Evolutionary conservation across 208 protist species (phyloP).

Genomic region (Crithidia mellificae): DNA sequence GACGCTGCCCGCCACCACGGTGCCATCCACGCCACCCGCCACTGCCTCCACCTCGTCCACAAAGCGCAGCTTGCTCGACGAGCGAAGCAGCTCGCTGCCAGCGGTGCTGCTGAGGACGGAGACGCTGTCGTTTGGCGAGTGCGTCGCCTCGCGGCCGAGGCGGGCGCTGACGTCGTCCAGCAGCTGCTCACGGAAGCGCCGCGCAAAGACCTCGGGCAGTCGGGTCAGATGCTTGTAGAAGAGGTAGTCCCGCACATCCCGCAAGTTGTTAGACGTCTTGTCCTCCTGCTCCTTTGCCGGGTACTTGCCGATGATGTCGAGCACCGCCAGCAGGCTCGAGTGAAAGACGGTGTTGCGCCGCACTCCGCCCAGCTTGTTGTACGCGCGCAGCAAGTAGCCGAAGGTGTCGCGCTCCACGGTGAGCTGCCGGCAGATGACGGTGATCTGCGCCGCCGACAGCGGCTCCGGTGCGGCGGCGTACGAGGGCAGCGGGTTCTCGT

Average conservation of each 20-base stretch:
- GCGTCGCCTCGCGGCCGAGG: slow-evolving; percentile 48
- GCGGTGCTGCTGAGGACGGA: slow-evolving; percentile 62
- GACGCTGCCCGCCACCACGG: slow-evolving; percentile 38
- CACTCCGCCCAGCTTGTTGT: slow-evolving; percentile 50
- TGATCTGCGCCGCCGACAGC: slow-evolving; percentile 36
- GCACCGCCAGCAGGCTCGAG: slow-evolving; percentile 49
- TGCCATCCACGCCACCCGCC: slow-evolving; percentile 52
- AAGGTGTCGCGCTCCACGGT: slow-evolving; percentile 72
- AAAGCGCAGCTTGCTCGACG: slow-evolving; percentile 62
- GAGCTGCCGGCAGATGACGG: slow-evolving; percentile 55
- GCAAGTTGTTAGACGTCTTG: slow-evolving; percentile 37
- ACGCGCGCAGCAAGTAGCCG: slow-evolving; percentile 53
- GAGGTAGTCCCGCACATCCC: slow-evolving; percentile 63
- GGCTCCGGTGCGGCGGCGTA: slow-evolving; percentile 36
- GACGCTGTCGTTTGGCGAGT: slow-evolving; percentile 51
- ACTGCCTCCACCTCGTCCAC: slow-evolving; percentile 78
- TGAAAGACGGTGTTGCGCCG: slow-evolving; percentile 69
- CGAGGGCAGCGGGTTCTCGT: slow-evolving; percentile 38
- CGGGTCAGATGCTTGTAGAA: slow-evolving; percentile 50
- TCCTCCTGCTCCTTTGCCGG: slow-evolving; percentile 29
- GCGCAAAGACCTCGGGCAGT: slow-evolving; percentile 47
- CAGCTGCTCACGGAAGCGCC: slow-evolving; percentile 49
- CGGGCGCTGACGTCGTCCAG: slow-evolving; percentile 43
- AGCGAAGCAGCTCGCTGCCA: slow-evolving; percentile 51
- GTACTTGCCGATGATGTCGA: slow-evolving; percentile 50